phyloP scores from a whole-genome alignment of 2,329 filamentous ascomycete species.

The Byssochlamys sp. region DNA sequence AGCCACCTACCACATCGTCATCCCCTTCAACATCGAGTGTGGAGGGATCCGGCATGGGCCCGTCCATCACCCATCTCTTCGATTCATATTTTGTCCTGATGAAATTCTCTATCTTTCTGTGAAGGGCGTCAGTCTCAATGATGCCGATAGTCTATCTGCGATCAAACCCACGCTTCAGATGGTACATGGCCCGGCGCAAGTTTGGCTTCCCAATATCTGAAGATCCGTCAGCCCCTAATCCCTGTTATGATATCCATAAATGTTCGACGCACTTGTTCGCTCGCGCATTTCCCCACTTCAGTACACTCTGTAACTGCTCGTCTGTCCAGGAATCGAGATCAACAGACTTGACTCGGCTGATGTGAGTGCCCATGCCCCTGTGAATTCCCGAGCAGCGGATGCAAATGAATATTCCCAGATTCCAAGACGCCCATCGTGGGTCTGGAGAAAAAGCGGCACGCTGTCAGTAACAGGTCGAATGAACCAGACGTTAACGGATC shows the following conservation, averaged over 20 bases:
- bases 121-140: constrained; percentile 4
- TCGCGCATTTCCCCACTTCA: constrained; percentile 90
- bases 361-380: constrained; percentile 96
- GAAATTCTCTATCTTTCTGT: constrained; percentile 93
- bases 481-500: constrained; percentile 5
- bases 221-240: constrained; percentile 6
- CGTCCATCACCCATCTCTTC: constrained; percentile 99
- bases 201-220: constrained; percentile 84
- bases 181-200: constrained; percentile 81
- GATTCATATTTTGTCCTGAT: constrained; percentile 98
- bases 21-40: constrained; percentile 75
- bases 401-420: constrained; percentile 91
- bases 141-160: neutral
- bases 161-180: constrained; percentile 57
- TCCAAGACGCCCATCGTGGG: constrained; percentile 98
- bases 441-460: constrained; percentile 45
- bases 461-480: neutral
- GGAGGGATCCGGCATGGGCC: constrained; percentile 82
- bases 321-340: constrained; percentile 98
- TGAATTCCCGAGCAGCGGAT: constrained; percentile 98
- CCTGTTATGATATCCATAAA: neutral
- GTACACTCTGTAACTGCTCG: constrained; percentile 85
- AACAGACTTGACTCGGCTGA: constrained; percentile 94
- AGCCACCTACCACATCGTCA: constrained; percentile 61
- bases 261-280: constrained; percentile 67